A percentile compares a stretch with the other conserved stretches of the same genome.
Conservation (phyloP, 352 stramenopile species). For the Phytophthora capsici region DNA sequence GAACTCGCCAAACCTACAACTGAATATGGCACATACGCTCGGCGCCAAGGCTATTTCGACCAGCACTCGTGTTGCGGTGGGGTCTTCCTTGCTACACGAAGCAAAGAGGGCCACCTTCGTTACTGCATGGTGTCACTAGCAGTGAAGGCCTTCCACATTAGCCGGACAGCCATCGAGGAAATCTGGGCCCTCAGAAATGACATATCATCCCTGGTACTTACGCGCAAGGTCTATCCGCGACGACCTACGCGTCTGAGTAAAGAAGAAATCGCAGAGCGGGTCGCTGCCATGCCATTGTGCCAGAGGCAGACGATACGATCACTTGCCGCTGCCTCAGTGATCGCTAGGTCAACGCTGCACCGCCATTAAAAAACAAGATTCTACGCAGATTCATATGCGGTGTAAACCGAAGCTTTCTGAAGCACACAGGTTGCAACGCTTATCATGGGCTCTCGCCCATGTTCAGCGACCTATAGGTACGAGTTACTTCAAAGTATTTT, state of each 20-base stretch:
- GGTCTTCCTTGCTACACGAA: slow-evolving; percentile 6
- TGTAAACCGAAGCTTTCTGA: neutral
- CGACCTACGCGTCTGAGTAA: neutral
- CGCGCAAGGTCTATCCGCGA: neutral
- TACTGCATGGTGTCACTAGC: neutral
- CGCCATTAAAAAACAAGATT: neutral
- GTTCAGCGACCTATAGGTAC: slow-evolving; percentile 5
- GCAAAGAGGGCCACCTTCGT: slow-evolving; percentile 4
- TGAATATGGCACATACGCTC: neutral
- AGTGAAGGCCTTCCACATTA: neutral
- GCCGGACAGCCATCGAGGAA: neutral
- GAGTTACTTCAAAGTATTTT: too few relatives aligned
- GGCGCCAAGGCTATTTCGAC: slow-evolving; percentile 1
- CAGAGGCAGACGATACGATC: neutral
- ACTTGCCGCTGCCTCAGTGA: neutral
- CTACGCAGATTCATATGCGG: too few relatives aligned
- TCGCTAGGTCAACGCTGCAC: neutral
- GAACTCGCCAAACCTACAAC: too few relatives aligned
- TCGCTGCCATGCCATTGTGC: slow-evolving; percentile 1
- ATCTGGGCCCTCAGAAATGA: neutral
- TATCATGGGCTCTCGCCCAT: slow-evolving; percentile 5
- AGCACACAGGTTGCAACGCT: slow-evolving; percentile 1
- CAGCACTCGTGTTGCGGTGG: slow-evolving; percentile 5
- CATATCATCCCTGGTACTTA: neutral
- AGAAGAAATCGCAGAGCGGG: neutral